Evolutionary conservation across 345 rosid genomes (phyloP), one percentile per base, ranked within the genome.

Genomic region (Arabidopsis arenosa): DNA sequence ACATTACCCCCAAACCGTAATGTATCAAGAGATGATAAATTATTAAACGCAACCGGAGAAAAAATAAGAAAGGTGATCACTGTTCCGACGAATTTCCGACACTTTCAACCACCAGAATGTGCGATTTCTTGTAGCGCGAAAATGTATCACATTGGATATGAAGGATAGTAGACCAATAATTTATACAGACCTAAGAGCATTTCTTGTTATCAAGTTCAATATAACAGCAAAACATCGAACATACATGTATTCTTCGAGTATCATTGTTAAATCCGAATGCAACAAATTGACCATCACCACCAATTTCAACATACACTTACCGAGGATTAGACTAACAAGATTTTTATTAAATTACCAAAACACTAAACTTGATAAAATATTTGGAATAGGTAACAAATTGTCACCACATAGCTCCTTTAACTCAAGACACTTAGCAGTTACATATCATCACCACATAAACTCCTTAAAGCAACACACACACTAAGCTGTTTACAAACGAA

Each of bases 401-500:
- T 41, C 51, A 49, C 18, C 6, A 39, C 59, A 48, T 53, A 58
- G 10, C 18, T 70, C 45, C 74, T 70, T 44, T 8, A 9, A 28
- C 37, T 3, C 49, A 37, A 18, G 33, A 49, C 41, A 72, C 69
- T 36, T 59, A 30, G 54, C 9, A 61, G 51, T 40, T 28, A 53
- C 63, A 61, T 26, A 48, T 3, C 63, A 63, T 8, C 36, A 45
- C 35, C 35, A 75, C 33, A 57, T 2, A 65, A 44, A 51, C 45
- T 55, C 30, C 4, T 57, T 28, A 48, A 26, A n/a, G 57, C 66
- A 12, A 28, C 52, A 37, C n/a, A 44, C 2, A 43, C 4, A 30
- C n/a, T 13, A 64, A 65, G 10, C n/a, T 66, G 44, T 17, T 62
- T 30, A 73, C 66, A 74, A 7, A 66, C 8, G 48, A 23, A 21